Evolutionary conservation across 805 yeast species (phyloP), one percentile per base, ranked within the genome.

Genomic region (Hanseniaspora osmophila): DNA sequence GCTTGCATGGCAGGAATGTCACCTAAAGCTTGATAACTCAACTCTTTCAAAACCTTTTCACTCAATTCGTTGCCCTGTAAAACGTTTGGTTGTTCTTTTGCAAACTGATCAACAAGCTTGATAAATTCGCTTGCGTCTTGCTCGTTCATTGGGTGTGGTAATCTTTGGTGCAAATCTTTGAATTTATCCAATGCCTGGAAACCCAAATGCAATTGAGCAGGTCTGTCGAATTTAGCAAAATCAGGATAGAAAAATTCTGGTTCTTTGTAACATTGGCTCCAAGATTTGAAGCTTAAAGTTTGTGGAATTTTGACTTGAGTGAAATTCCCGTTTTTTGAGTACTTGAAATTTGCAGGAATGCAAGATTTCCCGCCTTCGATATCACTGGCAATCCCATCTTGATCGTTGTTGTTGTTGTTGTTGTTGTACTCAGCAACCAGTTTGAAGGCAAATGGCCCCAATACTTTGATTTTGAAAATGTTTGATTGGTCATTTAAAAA

Each of bases 361-460:
- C 27, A 22, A 5, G 27, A 22, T 22, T 22, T 22, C 27, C 27
- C 27, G 7, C 27, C 7, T 22, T 4, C 27, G 7, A 22, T 22
- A 22, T 22, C 27, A 22, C 27, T 22, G 7, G 27, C 27, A 22
- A 22, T 22, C 27, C 27, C 27, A 7, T 22, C 27, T 7, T 22
- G 27, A 22, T 4, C 4, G 27, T 22, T 22, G 7, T 7, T 64
- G 15, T 22, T 39, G 9, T n/a, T 17, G 11, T 42, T 40, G 17
- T 37, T 38, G 10, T 44, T n/a, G n/a, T n/a, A n/a, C n/a, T n/a
- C 35, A 18, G 65, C 59, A 13, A 73, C 77, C 48, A 90, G 76
- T 58, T 76, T 78, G 70, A 84, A 92, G 2, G 96, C 94, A 59
- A 75, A 87, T n/a, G 98, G 98, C 13, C 97, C 98, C 49, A 83